Conservation (phyloP, 345 rosid genomes). For the Eucalyptus paniculata region DNA sequence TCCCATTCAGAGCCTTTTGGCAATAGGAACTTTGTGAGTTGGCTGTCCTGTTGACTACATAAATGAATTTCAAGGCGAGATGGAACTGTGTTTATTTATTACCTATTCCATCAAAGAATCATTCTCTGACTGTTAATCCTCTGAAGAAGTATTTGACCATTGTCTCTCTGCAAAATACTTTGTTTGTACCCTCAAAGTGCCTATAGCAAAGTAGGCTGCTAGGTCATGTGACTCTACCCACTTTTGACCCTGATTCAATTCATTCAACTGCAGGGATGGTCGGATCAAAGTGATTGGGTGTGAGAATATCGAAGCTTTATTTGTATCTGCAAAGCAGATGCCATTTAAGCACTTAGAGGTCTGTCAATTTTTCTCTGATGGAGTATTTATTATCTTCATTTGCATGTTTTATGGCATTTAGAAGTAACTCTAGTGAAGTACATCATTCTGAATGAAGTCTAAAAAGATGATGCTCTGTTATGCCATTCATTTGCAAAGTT, state of each 20-base stretch:
- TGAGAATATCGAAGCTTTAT: constrained; percentile 64
- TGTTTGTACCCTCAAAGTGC: neutral
- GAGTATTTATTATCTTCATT: neutral
- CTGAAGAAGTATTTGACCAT: neutral
- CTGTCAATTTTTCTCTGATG: neutral
- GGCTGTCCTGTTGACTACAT: neutral
- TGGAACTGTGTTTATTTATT: neutral
- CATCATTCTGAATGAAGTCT: neutral
- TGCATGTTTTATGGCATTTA: neutral
- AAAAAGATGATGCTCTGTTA: neutral
- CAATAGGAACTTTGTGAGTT: constrained; percentile 75
- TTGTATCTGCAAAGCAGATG: constrained; percentile 55
- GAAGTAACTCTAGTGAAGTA: neutral
- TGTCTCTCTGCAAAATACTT: neutral
- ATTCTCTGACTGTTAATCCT: neutral
- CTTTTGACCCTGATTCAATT: neutral
- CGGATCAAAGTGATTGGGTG: constrained; percentile 85
- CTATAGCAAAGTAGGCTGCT: neutral
- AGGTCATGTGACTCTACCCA: neutral
- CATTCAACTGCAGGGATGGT: constrained; percentile 48
- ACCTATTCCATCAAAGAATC: neutral
- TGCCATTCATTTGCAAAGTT: neutral
- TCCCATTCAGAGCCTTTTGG: constrained; percentile 63
- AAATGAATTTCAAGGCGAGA: neutral
- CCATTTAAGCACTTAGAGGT: constrained; percentile 78